Base-by-base conservation (phyloP, 208 protist species). In the Leishmania amazonensis region DNA sequence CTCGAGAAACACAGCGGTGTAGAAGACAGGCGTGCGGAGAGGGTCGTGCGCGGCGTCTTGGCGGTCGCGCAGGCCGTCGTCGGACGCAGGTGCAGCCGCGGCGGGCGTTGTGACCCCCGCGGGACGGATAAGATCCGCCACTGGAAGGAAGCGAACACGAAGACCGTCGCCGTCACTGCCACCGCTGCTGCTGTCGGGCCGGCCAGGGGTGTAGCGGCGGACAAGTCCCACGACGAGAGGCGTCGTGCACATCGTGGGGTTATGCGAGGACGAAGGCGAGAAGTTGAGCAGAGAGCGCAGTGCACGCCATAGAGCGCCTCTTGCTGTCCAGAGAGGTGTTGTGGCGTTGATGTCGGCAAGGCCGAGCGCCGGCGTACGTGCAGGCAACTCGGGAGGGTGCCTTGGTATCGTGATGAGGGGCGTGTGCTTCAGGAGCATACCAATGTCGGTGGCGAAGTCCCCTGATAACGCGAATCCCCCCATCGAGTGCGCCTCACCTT, bases 171-270 rank as follows among this genome's bases (percentile, higher is more conserved):
- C 76, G 8, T 35, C 62, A 21, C 45, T 13, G 13, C 70, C 28
- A 17, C 45, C 19, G 28, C 24, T 51, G 28, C 45, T 74, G 42
- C 9, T 54, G 45, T 8, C 19, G 38, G 40, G 19, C 24, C 19
- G 31, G 64, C 19, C n/a, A 72, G 54, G 9, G 53, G 9, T 51
- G 74, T 87, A 89, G 28, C 86, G 86, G 6, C 86, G 86, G 49
- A 89, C 68, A 13, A 87, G 65, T 28, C 83, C 86, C 35, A 89
- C 86, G 21, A 89, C 83, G 0, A 89, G 74, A 5, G 86, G 86
- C 38, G 74, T 85, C 31, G 78, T 83, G 54, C 74, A 83, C 68
- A 87, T 73, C 8, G 53, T 79, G n/a, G 78, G 40, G 31, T 88
- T 73, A 67, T 79, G 67, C 64, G 24, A 53, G 70, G 51, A 62